phyloP scores from a whole-genome alignment of 441 rosid species.

The Jatropha multifida region DNA sequence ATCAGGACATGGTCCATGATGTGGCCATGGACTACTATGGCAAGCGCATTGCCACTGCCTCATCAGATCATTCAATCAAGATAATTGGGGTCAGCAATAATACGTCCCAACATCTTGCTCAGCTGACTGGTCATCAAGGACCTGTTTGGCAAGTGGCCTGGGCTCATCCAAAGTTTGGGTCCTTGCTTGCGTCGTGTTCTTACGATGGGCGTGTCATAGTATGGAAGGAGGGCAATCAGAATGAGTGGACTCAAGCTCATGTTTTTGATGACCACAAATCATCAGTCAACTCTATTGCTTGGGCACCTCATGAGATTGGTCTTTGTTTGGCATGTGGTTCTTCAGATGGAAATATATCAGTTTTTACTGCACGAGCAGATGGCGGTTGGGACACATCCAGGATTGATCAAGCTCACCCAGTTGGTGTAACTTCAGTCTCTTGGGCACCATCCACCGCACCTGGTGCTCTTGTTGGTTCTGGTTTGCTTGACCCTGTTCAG shows the following conservation, averaged over 20 bases:
- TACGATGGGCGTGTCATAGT: neutral
- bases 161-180: neutral
- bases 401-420: slow-evolving; percentile 1
- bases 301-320: neutral
- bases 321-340: neutral
- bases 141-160: neutral
- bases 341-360: neutral
- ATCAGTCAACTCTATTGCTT: neutral
- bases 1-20: neutral
- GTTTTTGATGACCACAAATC: neutral
- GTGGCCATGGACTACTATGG: neutral
- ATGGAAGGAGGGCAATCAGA: neutral
- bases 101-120: neutral
- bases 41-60: neutral
- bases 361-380: neutral
- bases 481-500: neutral
- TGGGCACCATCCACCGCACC: neutral
- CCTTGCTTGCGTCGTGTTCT: neutral
- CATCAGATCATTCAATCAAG: neutral
- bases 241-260: neutral
- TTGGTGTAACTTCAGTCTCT: neutral
- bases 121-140: neutral
- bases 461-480: neutral
- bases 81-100: neutral
- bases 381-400: slow-evolving; percentile 1